Conservation (phyloP, 2,329 filamentous ascomycete genomes). For the Emergomyces orientalis region DNA sequence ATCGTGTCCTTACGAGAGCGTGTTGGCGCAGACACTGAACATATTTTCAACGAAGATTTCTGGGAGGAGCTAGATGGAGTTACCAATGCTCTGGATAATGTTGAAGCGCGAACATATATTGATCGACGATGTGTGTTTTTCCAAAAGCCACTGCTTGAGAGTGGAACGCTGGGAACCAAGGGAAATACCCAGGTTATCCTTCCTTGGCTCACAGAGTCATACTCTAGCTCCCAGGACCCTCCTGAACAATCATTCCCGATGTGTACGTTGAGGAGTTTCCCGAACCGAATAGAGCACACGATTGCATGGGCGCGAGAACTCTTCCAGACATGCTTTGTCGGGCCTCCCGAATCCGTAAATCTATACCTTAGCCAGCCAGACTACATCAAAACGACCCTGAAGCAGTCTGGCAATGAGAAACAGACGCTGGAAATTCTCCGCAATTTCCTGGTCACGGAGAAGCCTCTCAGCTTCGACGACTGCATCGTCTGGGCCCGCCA, state of each 20-base stretch:
- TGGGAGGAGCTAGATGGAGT: conserved; percentile 83
- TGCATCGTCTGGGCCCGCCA: conserved; percentile 92
- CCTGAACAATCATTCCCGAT: conserved; percentile 98
- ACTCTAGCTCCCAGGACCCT: conserved; percentile 92
- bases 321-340: conserved; percentile 90
- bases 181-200: conserved; percentile 96
- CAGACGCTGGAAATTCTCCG: conserved; percentile 82
- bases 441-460: conserved; percentile 83
- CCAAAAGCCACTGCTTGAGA: conserved; percentile 91
- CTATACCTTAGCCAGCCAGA: conserved; percentile 85
- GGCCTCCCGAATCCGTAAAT: conserved; percentile 88
- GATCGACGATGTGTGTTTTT: conserved; percentile 97
- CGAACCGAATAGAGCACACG: conserved; percentile 96
- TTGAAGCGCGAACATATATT: conserved; percentile 92
- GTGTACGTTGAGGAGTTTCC: conserved; percentile 95
- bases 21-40: conserved; percentile 83
- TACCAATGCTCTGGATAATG: conserved; percentile 94
- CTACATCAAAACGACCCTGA: conserved; percentile 76
- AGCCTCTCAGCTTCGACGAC: conserved; percentile 86
- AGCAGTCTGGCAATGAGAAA: conserved; percentile 92
- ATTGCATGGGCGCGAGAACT: conserved; percentile 97
- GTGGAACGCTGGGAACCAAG: conserved; percentile 91
- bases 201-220: conserved; percentile 86
- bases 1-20: conserved; percentile 81
- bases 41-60: conserved; percentile 89